phyloP scores from a whole-genome alignment of 805 yeast genomes.

The Cyberlindnera mycetangii region DNA sequence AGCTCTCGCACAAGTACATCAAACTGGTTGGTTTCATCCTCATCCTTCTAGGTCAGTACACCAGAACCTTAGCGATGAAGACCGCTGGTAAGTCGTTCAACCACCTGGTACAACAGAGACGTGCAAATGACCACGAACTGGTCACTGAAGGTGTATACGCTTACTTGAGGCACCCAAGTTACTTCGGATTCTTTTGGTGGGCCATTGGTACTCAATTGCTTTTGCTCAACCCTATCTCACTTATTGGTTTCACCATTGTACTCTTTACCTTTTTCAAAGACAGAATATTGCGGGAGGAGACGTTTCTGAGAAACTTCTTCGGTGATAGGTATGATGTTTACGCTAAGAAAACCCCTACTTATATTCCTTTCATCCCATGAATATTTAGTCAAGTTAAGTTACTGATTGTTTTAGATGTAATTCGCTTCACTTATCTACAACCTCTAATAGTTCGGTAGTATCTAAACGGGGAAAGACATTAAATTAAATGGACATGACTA shows the following conservation, averaged over 20 bases:
- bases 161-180: conserved; percentile 79
- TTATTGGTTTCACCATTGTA: conserved; percentile 49
- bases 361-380: conserved; percentile 49
- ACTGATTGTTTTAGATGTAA: too few species aligned
- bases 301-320: conserved; percentile 60
- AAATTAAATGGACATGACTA: background rate
- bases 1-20: conserved; percentile 21
- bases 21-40: conserved; percentile 45
- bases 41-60: conserved; percentile 57
- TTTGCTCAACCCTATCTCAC: conserved; percentile 62
- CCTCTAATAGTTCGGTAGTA: too few species aligned
- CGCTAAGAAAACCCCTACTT: conserved; percentile 44
- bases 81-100: conserved; percentile 86
- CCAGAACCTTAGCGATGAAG: conserved; percentile 78
- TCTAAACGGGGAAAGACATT: background rate
- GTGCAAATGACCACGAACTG: conserved; percentile 54
- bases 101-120: conserved; percentile 64
- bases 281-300: conserved; percentile 74
- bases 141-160: conserved; percentile 75
- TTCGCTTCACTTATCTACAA: too few species aligned
- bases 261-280: conserved; percentile 66
- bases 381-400: too few species aligned
- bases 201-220: conserved; percentile 80
- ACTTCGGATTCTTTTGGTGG: conserved; percentile 92
- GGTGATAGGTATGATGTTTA: conserved; percentile 62